phyloP scores from a whole-genome alignment of 2,329 filamentous ascomycete genomes.

The Neospermospora avenae region DNA sequence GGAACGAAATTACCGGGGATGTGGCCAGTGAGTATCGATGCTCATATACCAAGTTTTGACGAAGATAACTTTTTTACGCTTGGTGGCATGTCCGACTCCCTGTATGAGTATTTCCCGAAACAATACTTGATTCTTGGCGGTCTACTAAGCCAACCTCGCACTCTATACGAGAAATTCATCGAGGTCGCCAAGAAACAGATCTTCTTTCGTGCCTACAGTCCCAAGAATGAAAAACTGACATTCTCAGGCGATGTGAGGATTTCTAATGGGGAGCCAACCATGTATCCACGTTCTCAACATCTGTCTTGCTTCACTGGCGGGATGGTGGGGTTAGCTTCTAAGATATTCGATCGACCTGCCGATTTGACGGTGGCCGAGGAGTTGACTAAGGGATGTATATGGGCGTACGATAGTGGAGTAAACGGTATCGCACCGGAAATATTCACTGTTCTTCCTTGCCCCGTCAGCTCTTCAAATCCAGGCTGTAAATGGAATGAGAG shows the following conservation, averaged over 20 bases:
- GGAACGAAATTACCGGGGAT: slow-evolving; percentile 56
- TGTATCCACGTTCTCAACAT: slow-evolving; percentile 50
- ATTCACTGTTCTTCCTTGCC: slow-evolving; percentile 39
- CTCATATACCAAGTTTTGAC: slow-evolving; percentile 54
- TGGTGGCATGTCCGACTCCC: slow-evolving; percentile 54
- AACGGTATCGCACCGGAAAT: slow-evolving; percentile 61
- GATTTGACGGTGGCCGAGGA: slow-evolving; percentile 55
- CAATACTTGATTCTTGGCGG: slow-evolving; percentile 67
- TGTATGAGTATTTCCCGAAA: slow-evolving; percentile 65
- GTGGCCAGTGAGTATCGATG: slow-evolving; percentile 56
- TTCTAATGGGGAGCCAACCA: slow-evolving; percentile 43
- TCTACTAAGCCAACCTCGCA: slow-evolving; percentile 46
- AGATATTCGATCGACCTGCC: slow-evolving; percentile 51
- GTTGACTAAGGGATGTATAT: slow-evolving; percentile 61
- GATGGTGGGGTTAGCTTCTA: slow-evolving; percentile 65
- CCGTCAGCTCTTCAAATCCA: slow-evolving; percentile 6
- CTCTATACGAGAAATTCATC: slow-evolving; percentile 46
- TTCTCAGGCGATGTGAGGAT: slow-evolving; percentile 47
- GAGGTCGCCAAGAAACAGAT: slow-evolving; percentile 44
- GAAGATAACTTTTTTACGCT: slow-evolving; percentile 51
- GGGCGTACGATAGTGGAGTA: slow-evolving; percentile 54
- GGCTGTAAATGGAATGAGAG: slow-evolving; percentile 40
- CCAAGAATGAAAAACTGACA: slow-evolving; percentile 37
- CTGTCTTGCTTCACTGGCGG: slow-evolving; percentile 70
- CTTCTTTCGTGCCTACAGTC: slow-evolving; percentile 44